Conservation (phyloP, 805 yeast genomes). For the Saturnispora quitensis region DNA sequence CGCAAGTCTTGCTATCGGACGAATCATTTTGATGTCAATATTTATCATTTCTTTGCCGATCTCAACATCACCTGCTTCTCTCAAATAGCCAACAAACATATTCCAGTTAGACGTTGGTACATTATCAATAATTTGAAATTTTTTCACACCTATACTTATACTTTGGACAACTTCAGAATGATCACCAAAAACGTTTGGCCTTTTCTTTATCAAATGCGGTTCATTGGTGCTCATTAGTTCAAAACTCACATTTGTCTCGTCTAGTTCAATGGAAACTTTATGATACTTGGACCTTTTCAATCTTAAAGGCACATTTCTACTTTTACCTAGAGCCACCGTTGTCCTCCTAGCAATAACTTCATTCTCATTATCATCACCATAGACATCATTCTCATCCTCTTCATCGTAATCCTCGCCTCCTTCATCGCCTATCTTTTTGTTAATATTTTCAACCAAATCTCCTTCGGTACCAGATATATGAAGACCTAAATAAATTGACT, state of each 20-base stretch:
- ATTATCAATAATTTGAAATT: constrained; percentile 61
- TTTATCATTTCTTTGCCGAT: constrained; percentile 55
- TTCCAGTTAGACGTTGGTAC: constrained; percentile 89
- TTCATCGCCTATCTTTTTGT: constrained; percentile 5
- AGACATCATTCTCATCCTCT: background rate
- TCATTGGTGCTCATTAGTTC: constrained; percentile 34
- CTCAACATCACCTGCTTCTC: constrained; percentile 63
- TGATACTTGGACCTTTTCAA: constrained; percentile 57
- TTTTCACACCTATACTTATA: constrained; percentile 40
- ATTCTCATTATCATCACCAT: background rate
- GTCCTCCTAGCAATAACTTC: background rate
- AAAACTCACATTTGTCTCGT: constrained; percentile 42
- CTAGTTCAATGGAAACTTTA: constrained; percentile 49
- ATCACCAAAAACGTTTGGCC: constrained; percentile 20
- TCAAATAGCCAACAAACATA: constrained; percentile 63
- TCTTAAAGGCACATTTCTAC: constrained; percentile 34
- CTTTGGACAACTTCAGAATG: constrained; percentile 40
- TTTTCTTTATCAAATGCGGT: constrained; percentile 23
- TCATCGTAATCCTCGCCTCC: background rate
- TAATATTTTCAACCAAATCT: constrained; percentile 31
- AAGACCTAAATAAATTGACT: constrained; percentile 66
- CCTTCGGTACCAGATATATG: constrained; percentile 40
- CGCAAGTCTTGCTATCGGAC: constrained; percentile 56
- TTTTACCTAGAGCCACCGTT: constrained; percentile 26
- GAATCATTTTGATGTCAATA: constrained; percentile 43